phyloP scores from a whole-genome alignment of 768 basidiomycete species.

The Pisolithus orientalis region DNA sequence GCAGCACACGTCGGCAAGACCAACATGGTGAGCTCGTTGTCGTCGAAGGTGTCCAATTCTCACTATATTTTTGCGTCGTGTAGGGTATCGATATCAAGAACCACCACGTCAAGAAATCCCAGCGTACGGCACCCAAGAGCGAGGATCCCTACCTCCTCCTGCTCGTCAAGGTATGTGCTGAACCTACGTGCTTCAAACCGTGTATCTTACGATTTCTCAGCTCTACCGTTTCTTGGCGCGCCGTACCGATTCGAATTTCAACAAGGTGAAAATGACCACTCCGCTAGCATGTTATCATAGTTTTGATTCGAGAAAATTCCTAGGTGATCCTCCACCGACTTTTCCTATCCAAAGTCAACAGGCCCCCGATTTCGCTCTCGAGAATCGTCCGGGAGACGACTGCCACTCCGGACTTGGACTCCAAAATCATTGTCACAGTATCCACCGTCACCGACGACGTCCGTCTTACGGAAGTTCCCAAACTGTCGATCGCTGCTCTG shows the following conservation, averaged over 20 bases:
- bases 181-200: constrained; percentile 3
- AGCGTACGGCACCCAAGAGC: constrained; percentile 91
- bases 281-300: constrained; percentile 1
- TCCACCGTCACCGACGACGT: constrained; percentile 95
- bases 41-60: constrained; percentile 18
- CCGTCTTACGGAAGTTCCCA: constrained; percentile 80
- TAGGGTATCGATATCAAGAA: constrained; percentile 93
- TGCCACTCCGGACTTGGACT: constrained; percentile 54
- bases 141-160: constrained; percentile 99
- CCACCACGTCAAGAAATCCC: constrained; percentile 99
- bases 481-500: constrained; percentile 89
- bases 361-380: constrained; percentile 92
- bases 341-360: constrained; percentile 96
- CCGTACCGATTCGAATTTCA: constrained; percentile 92
- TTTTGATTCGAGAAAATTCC: constrained; percentile 13
- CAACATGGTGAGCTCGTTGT: constrained; percentile 76
- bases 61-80: constrained; percentile 10
- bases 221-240: constrained; percentile 98
- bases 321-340: constrained; percentile 93
- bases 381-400: constrained; percentile 81
- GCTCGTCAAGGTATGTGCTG: constrained; percentile 80
- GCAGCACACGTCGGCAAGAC: constrained; percentile 52
- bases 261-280: constrained; percentile 56
- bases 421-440: constrained; percentile 85
- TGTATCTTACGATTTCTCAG: constrained; percentile 35